Evolutionary conservation across 352 stramenopile species (phyloP).

Genomic region (Peronospora tabacina): DNA sequence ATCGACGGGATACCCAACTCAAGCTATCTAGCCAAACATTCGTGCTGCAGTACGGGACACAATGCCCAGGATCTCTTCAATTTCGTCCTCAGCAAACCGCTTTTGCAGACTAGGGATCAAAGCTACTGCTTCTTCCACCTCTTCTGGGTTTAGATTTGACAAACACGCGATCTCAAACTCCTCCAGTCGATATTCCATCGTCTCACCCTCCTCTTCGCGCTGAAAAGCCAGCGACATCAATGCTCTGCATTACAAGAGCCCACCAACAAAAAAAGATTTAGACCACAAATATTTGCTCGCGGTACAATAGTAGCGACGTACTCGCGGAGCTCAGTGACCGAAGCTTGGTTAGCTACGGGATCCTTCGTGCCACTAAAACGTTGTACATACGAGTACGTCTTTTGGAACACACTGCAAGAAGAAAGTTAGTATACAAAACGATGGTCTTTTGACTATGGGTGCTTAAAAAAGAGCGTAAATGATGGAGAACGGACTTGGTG

Average conservation of each 20-base stretch:
- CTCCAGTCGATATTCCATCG: constrained; percentile 73
- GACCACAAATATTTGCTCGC: neutral
- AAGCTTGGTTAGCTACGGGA: constrained; percentile 85
- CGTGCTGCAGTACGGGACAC: constrained; percentile 80
- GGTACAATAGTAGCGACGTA: constrained; percentile 26
- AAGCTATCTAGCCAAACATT: constrained; percentile 61
- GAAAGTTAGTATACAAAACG: neutral
- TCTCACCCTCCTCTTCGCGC: constrained; percentile 62
- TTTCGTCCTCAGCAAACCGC: constrained; percentile 84
- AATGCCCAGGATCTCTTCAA: constrained; percentile 86
- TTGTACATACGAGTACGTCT: constrained; percentile 89
- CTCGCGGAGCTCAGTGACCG: constrained; percentile 83
- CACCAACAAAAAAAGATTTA: neutral
- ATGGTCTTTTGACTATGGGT: no score
- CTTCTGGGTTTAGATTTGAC: constrained; percentile 86
- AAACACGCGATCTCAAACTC: constrained; percentile 88
- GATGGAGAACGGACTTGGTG: constrained; percentile 41
- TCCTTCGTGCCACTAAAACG: constrained; percentile 89
- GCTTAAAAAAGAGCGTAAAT: no score
- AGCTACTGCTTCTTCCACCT: constrained; percentile 82
- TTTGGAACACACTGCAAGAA: constrained; percentile 74
- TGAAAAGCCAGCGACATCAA: constrained; percentile 82
- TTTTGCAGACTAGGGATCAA: constrained; percentile 86
- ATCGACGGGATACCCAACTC: neutral
- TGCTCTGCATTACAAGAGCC: constrained; percentile 31